Base-by-base conservation (phyloP, 306 rosid genomes). In the Chamaecrista fasciculata region DNA sequence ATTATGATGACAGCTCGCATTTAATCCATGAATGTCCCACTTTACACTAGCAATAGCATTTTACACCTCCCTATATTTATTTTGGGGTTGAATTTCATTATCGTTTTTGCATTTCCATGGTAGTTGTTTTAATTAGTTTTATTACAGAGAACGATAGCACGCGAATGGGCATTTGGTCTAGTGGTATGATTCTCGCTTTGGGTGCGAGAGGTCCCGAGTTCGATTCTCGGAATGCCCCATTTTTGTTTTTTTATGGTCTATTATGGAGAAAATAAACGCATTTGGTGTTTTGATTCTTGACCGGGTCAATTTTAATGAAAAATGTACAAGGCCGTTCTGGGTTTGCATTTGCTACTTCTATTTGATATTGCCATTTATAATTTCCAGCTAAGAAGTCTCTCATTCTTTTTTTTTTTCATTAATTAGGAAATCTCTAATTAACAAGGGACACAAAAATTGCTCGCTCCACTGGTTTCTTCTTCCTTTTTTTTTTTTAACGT, bases 131-230 rank as follows among this genome's bases (percentile, higher is more conserved):
- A n/a, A n/a, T n/a, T n/a, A n/a, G n/a, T n/a, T n/a, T n/a, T n/a
- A n/a, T n/a, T n/a, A n/a, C n/a, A n/a, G n/a, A n/a, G 9, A 11
- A 0, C 48, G 4, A 2, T 31, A 2, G 6, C 36, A 36, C 12
- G 11, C 6, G 12, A 2, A 6, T 0, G 80, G 84, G 80, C 84
- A 70, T 80, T 80, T 80, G 84, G 80, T 80, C 84, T 80, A 75
- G 78, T 75, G 80, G 80, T 76, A 76, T 76, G 80, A 76, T 76
- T 76, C 80, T 76, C 76, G 80, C 80, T 76, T 76, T 76, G 84
- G 84, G 84, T 80, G 84, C 77, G 84, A 80, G 80, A 75, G 80
- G 77, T 80, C 84, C 80, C 67, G 80, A 80, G 84, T 80, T 80
- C 75, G 84, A 80, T 80, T 80, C 80, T 80, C 80, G 74, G 84